Evolutionary conservation across 208 protist genomes (phyloP).

Genomic region (Acanthamoeba castellanii): DNA sequence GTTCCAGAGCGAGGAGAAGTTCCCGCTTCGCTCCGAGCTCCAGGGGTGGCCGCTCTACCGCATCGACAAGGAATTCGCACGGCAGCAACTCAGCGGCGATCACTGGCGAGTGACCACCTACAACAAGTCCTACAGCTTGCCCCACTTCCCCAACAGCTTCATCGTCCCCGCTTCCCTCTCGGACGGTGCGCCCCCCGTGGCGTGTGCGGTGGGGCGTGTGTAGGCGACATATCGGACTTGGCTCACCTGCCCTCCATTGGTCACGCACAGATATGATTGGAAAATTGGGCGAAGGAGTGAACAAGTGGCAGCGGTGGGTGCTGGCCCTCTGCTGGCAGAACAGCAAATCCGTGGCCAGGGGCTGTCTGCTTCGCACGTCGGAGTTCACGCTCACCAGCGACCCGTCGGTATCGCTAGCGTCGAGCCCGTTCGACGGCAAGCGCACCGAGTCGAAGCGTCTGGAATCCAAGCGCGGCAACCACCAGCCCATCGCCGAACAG

Average conservation of each 20-base stretch:
- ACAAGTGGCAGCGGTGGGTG: constrained; percentile 21
- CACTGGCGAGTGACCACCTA: not conserved
- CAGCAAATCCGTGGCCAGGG: not conserved
- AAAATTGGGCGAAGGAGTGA: not conserved
- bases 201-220: not conserved
- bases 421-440: not conserved
- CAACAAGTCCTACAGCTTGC: not conserved
- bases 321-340: constrained; percentile 17
- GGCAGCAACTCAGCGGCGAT: constrained; percentile 8
- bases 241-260: no score
- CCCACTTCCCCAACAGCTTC: not conserved
- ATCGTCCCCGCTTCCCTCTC: constrained; percentile 57
- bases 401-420: not conserved
- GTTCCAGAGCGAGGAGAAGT: constrained; percentile 51
- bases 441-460: not conserved
- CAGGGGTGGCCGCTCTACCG: constrained; percentile 62
- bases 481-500: not conserved
- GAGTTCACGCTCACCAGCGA: not conserved
- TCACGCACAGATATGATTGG: not conserved
- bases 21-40: constrained; percentile 18
- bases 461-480: not conserved
- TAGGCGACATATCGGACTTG: not conserved
- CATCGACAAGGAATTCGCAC: not conserved
- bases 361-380: not conserved
- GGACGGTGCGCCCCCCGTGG: not conserved